Evolutionary conservation across 352 stramenopile species (phyloP), one percentile per base, ranked within the genome.

Genomic region (Globisporangium rhizosaccharum): DNA sequence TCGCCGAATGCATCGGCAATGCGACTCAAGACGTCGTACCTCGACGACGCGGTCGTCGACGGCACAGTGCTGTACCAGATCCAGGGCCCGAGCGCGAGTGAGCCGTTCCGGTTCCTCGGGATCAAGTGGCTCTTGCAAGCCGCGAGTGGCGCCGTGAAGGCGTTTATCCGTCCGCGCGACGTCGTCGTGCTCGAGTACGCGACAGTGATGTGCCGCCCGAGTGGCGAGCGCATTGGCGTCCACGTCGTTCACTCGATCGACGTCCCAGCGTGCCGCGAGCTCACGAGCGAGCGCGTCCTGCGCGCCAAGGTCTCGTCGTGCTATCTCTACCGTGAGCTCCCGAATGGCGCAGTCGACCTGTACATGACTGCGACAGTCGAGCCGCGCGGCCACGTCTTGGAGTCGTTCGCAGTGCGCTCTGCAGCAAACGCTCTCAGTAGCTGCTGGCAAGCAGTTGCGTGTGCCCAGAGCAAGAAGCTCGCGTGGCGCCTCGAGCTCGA

Each of bases 401-500:
- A 79, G 26, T 71, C 70, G 12, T 58, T 82, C 51, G 75, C 75
- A 9, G 48, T 88, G 50, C 68, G 66, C 0, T 70, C 72, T 7
- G 70, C 70, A 1, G 81, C 79, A 11, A 61, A 37, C 10, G 66
- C 68, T 17, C 71, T 90, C n/a, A 78, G 70, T n/a, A 76, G 68
- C 56, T 85, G 74, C 65, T 87, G 80, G 76, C 82, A 85, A 55
- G 75, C 68, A 1, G 74, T 88, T 18, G 68, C 46, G 37, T 90
- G 81, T 39, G 71, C 81, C 14, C 76, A 90, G 51, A 83, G 71
- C 70, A 87, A 86, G 65, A 90, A 90, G 39, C 75, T 90, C 30
- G 76, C 73, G 8, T 87, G 70, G 59, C 73, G 67, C 44, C 55
- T 85, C 28, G 68, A 80, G 59, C 72, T 79, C 28, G 72, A 82